A percentile compares a stretch with the other conserved stretches of the same genome.
Evolutionary conservation across 495 filamentous ascomycete species (phyloP).

Genomic region (Daldinia bambusicola): DNA sequence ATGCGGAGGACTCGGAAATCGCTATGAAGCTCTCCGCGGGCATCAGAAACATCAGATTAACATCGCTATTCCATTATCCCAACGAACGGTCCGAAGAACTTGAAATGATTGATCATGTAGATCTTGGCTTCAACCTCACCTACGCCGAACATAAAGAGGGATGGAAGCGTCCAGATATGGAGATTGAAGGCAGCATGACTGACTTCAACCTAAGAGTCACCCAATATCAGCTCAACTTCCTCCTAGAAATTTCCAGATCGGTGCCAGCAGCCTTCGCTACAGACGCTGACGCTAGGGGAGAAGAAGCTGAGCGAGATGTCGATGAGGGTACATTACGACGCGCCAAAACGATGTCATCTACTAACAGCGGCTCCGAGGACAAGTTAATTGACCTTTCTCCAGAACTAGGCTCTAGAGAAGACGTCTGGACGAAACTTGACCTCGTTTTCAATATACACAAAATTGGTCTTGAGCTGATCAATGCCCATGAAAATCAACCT

Average conservation of each 20-base stretch:
- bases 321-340: conserved; percentile 57
- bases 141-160: conserved; percentile 85
- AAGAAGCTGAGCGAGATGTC: conserved; percentile 62
- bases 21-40: conserved; percentile 92
- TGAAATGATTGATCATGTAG: conserved; percentile 95
- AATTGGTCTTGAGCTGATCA: conserved; percentile 87
- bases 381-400: conserved; percentile 67
- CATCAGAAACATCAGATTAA: conserved; percentile 89
- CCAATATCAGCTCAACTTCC: conserved; percentile 87
- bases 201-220: conserved; percentile 90
- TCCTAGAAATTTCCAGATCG: conserved; percentile 83
- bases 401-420: conserved; percentile 69
- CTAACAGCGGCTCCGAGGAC: conserved; percentile 52
- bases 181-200: conserved; percentile 90
- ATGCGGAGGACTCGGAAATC: conserved; percentile 71
- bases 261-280: conserved; percentile 87
- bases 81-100: conserved; percentile 80
- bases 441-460: conserved; percentile 89
- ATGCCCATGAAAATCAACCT: conserved; percentile 76
- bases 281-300: conserved; percentile 74
- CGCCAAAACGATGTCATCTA: conserved; percentile 60
- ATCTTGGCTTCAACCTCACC: conserved; percentile 89
- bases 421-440: conserved; percentile 92
- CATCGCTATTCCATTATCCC: conserved; percentile 86
- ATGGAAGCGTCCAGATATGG: conserved; percentile 85